A percentile compares a stretch with the other conserved stretches of the same genome.
phyloP scores from a whole-genome alignment of 2,329 filamentous ascomycete genomes.

The Niveomyces coronatus region DNA sequence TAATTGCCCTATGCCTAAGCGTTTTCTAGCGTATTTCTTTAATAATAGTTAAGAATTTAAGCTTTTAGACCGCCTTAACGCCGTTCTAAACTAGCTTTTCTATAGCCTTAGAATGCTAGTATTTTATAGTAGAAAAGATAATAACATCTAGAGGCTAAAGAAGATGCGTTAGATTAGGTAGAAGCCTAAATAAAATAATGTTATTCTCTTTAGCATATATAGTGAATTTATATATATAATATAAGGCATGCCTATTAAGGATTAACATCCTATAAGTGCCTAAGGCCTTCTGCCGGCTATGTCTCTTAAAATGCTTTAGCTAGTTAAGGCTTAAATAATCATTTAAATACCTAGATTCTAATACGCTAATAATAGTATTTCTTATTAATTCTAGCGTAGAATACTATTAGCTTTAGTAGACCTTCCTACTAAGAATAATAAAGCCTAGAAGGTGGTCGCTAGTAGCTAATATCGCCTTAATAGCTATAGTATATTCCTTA shows the following conservation, averaged over 20 bases:
- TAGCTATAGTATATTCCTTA: background rate
- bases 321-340: background rate
- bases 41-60: background rate
- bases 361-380: background rate
- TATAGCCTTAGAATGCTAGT: background rate
- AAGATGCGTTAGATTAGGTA: background rate
- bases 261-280: background rate
- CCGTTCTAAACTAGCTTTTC: background rate
- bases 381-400: background rate
- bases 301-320: background rate
- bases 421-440: background rate
- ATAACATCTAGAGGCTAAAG: constrained; percentile 1
- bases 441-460: background rate
- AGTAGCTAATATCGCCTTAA: background rate
- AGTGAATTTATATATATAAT: background rate
- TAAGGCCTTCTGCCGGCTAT: background rate
- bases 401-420: background rate
- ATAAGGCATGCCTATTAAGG: background rate
- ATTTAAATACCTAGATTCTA: background rate
- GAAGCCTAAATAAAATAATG: background rate
- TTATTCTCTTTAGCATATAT: background rate
- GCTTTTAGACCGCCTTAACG: background rate
- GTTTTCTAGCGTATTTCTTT: background rate
- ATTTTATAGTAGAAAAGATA: background rate
- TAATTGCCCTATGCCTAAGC: too few species aligned